A percentile compares a stretch with the other conserved stretches of the same genome.
Evolutionary conservation across 345 rosid species (phyloP).

Genomic region (Brassica rapa): DNA sequence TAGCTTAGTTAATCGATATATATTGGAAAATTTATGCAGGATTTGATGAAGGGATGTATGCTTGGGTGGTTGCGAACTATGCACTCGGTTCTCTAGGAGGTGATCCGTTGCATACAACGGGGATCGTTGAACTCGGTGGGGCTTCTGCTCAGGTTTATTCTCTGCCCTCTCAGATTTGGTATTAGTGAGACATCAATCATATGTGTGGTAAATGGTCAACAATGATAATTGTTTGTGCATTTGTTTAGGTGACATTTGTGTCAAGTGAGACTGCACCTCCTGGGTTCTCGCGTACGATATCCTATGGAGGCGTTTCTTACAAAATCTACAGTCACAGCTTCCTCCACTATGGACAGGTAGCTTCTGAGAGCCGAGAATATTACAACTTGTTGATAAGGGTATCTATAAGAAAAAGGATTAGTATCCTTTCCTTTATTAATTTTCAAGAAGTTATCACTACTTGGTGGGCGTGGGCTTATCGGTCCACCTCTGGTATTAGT

Average conservation of each 20-base stretch:
- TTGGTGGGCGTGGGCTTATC: too few relatives aligned
- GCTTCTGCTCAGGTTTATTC: slow-evolving; percentile 88
- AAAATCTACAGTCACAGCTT: slow-evolving; percentile 88
- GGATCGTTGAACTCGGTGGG: slow-evolving; percentile 92
- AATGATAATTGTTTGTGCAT: slow-evolving; percentile 1
- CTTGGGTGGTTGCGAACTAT: slow-evolving; percentile 88
- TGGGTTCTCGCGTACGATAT: slow-evolving; percentile 59
- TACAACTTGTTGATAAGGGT: not conserved
- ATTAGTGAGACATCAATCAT: not conserved
- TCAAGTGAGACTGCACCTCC: slow-evolving; percentile 65
- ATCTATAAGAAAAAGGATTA: not conserved
- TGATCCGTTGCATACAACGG: slow-evolving; percentile 72
- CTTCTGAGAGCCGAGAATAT: not conserved
- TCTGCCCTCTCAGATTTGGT: not conserved
- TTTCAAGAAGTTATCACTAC: too few relatives aligned
- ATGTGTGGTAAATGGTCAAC: not conserved
- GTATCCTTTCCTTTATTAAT: not conserved
- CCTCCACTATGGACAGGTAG: slow-evolving; percentile 89
- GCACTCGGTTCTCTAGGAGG: slow-evolving; percentile 82
- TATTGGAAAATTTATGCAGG: slow-evolving; percentile 42
- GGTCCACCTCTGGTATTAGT: too few relatives aligned
- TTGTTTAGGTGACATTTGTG: slow-evolving; percentile 34
- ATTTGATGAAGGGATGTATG: slow-evolving; percentile 89
- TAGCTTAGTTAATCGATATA: not conserved
- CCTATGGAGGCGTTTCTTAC: slow-evolving; percentile 64